Conservation (phyloP, 2,329 filamentous ascomycete species). For the Plectosphaerella sp. region DNA sequence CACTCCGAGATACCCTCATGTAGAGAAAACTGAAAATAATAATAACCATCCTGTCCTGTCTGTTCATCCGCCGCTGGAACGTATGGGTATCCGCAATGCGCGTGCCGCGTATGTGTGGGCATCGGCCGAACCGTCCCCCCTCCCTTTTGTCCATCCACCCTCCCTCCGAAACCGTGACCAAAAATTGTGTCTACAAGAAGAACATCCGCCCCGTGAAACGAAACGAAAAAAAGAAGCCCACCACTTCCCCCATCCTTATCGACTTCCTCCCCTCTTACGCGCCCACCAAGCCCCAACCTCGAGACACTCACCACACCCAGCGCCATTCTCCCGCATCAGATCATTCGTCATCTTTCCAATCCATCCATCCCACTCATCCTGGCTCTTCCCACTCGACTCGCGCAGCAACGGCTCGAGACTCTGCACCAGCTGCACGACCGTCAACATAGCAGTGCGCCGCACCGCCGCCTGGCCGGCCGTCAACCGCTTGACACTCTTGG, state of each 20-base stretch:
- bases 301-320: slow-evolving; percentile 80
- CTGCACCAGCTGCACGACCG: slow-evolving; percentile 78
- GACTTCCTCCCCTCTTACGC: slow-evolving; percentile 54
- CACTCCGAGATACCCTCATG: neutral
- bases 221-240: neutral
- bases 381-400: slow-evolving; percentile 78
- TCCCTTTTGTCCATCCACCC: neutral
- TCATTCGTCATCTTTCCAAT: slow-evolving; percentile 82
- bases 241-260: neutral
- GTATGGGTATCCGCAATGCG: slow-evolving; percentile 4
- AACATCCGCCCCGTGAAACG: neutral
- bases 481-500: slow-evolving; percentile 45
- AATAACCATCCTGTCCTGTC: neutral
- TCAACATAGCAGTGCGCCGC: slow-evolving; percentile 73
- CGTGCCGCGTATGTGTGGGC: neutral
- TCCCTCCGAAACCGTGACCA: neutral
- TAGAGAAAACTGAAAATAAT: neutral
- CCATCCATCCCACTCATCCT: slow-evolving; percentile 92
- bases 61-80: neutral
- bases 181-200: no score
- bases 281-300: slow-evolving; percentile 86
- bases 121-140: neutral
- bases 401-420: slow-evolving; percentile 78
- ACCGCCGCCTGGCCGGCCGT: slow-evolving; percentile 68
- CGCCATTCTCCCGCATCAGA: slow-evolving; percentile 72